Evolutionary conservation across 176 grass and related monocot genomes (phyloP).

Genomic region (Areca catechu): DNA sequence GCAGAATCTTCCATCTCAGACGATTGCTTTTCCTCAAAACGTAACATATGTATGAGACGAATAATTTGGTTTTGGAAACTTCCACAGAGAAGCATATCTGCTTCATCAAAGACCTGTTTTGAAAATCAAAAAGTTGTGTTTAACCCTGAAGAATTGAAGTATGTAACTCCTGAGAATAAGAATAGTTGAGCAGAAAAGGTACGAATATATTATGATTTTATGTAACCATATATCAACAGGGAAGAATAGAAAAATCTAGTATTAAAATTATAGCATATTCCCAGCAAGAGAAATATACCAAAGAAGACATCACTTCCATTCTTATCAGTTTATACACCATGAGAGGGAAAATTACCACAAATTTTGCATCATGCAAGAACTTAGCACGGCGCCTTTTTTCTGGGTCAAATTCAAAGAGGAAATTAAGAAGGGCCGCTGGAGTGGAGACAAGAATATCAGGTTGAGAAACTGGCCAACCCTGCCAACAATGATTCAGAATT

Average conservation of each 20-base stretch:
- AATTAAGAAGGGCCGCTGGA: conserved; percentile 92
- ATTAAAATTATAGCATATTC: no score
- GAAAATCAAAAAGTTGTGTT: conserved; percentile 5
- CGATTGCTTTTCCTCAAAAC: conserved; percentile 85
- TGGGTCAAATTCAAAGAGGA: conserved; percentile 80
- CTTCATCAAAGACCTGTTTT: conserved; percentile 93
- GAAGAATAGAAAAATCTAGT: no score
- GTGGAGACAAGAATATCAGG: conserved; percentile 86
- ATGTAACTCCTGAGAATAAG: no score
- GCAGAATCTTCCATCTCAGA: conserved; percentile 43
- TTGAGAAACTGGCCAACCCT: conserved; percentile 77
- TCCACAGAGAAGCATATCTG: conserved; percentile 96
- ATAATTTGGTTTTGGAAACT: conserved; percentile 93
- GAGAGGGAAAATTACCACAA: conserved; percentile 45
- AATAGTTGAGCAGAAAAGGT: no score
- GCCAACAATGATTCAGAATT: conserved; percentile 17
- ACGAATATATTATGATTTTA: no score
- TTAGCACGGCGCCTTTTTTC: conserved; percentile 55
- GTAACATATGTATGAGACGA: conserved; percentile 85
- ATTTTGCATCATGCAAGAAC: conserved; percentile 68
- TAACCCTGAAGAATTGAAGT: no score
- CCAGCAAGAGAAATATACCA: conserved; percentile 4
- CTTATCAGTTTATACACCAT: background rate
- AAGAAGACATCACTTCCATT: background rate
- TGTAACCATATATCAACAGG: no score